These are phyloP conservation scores for Colletotrichum orchidophilum DNA, from an alignment of 2,329 filamentous ascomycete genomes.

Conservation along the genomic window DNA sequence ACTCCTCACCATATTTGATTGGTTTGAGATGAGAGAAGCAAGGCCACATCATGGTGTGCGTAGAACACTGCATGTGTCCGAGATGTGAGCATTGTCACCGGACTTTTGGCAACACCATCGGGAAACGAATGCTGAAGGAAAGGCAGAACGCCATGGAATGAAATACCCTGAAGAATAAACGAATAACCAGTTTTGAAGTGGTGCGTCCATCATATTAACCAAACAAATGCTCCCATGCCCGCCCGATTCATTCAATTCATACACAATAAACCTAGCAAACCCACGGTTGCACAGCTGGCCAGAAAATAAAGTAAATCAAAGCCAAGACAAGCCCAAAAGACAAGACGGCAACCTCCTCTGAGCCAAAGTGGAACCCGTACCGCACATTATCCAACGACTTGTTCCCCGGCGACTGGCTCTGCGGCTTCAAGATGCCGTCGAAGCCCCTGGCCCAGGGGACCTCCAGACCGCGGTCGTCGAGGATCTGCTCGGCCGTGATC, in stretches of 20 bases:
- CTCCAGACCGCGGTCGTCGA: constrained; percentile 43
- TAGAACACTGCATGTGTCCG: too few species aligned
- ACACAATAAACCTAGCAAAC: neutral
- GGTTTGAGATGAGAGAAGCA: too few species aligned
- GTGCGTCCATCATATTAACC: neutral
- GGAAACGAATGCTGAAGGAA: too few species aligned
- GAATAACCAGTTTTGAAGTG: too few species aligned
- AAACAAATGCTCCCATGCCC: neutral
- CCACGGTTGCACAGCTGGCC: neutral
- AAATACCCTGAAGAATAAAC: too few species aligned
- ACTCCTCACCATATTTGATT: too few species aligned
- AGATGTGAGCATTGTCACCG: too few species aligned
- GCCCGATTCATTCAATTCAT: neutral
- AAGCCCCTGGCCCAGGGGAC: constrained; percentile 41
- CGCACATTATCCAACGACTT: constrained; percentile 25
- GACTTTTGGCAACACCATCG: too few species aligned
- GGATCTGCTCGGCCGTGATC: constrained; percentile 59
- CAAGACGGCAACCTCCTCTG: constrained; percentile 31
- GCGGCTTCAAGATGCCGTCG: constrained; percentile 22
- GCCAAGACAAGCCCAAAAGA: neutral
- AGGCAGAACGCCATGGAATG: too few species aligned
- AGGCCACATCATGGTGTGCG: too few species aligned
- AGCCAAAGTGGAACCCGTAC: constrained; percentile 31
- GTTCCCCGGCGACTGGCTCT: neutral
- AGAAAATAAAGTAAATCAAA: neutral